A percentile compares a stretch with the other conserved stretches of the same genome.
Evolutionary conservation across 2,329 filamentous ascomycete genomes (phyloP).

Genomic region (Fusarium miscanthi): DNA sequence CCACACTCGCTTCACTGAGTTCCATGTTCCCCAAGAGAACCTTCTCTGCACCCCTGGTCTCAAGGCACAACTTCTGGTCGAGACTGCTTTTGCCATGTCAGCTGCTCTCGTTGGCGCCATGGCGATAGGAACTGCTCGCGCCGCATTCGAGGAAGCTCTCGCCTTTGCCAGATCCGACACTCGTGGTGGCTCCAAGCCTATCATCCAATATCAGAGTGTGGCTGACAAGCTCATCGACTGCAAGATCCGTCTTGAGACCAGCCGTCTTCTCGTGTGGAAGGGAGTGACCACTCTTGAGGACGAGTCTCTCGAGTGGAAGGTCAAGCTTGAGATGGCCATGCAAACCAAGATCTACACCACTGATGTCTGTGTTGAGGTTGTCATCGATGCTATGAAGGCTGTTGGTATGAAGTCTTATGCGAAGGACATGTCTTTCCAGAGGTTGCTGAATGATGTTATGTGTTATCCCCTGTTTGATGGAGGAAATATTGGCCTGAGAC

Average conservation of each 20-base stretch:
- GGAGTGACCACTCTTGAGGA: background rate
- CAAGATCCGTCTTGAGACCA: background rate
- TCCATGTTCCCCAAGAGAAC: background rate
- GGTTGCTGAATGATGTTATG: background rate
- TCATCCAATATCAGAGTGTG: conserved; percentile 10
- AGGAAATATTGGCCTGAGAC: conserved; percentile 3
- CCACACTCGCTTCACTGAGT: conserved; percentile 8
- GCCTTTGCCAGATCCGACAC: conserved; percentile 2
- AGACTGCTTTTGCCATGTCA: conserved; percentile 1
- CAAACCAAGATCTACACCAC: conserved; percentile 11
- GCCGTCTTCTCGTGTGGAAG: background rate
- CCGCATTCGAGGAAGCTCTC: background rate
- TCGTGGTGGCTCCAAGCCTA: background rate
- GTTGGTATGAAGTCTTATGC: conserved; percentile 8
- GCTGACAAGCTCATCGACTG: conserved; percentile 16
- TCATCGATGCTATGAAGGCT: conserved; percentile 1
- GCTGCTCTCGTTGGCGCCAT: conserved; percentile 8
- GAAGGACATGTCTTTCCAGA: background rate
- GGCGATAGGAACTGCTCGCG: conserved; percentile 2
- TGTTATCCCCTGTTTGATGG: conserved; percentile 14
- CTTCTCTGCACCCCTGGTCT: background rate
- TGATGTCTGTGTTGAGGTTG: background rate
- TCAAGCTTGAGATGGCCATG: conserved; percentile 1
- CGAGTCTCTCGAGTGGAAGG: background rate
- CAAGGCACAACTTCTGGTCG: background rate